Conservation (phyloP, 257 asterid genomes). For the Galeopsis tetrahit region DNA sequence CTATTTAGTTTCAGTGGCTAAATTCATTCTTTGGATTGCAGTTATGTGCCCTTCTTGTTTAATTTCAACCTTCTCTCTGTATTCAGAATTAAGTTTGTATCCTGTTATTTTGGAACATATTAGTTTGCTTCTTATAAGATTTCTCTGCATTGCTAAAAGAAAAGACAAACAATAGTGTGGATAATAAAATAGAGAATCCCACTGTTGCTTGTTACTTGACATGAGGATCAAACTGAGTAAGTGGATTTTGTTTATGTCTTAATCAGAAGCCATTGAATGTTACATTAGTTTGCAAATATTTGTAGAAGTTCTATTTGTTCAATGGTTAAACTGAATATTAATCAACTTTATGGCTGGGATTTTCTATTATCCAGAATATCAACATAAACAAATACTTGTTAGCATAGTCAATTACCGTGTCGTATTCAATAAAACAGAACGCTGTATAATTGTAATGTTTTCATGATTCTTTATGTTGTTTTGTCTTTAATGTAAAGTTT, state of each 20-base stretch:
- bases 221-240: background rate
- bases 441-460: too few relatives aligned
- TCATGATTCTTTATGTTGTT: background rate
- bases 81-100: background rate
- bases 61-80: too few relatives aligned
- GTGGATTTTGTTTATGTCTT: conserved; percentile 10
- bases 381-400: conserved; percentile 16
- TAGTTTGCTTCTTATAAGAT: conserved; percentile 15
- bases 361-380: background rate
- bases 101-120: conserved; percentile 17
- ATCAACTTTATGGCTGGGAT: background rate
- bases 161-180: background rate
- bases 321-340: too few relatives aligned
- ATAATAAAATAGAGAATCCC: background rate
- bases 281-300: conserved; percentile 6
- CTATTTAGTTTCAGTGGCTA: too few relatives aligned
- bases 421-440: background rate
- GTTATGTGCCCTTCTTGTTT: too few relatives aligned
- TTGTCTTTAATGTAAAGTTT: background rate
- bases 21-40: too few relatives aligned
- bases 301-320: background rate
- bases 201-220: conserved; percentile 8
- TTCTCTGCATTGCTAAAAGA: conserved; percentile 7
- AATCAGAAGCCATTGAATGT: conserved; percentile 20
- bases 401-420: background rate